Conservation (phyloP, 306 rosid species). For the Inga laurina region DNA sequence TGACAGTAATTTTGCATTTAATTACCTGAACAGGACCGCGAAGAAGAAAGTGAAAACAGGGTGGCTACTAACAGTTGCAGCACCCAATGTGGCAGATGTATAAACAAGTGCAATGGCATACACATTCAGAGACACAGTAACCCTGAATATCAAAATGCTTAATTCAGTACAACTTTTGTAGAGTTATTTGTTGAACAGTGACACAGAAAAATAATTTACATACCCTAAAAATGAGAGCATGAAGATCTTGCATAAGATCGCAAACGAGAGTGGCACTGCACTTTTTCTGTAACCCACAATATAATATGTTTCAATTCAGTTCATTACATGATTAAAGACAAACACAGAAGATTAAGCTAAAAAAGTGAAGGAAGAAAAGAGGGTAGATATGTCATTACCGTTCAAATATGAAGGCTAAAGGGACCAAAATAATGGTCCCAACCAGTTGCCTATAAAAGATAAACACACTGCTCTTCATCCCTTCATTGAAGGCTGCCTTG, state of each 20-base stretch:
- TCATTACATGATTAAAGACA: neutral
- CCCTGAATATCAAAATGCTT: constrained; percentile 33
- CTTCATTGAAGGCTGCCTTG: constrained; percentile 54
- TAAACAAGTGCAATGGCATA: constrained; percentile 45
- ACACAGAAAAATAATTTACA: neutral
- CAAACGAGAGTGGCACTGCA: constrained; percentile 40
- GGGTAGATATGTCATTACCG: constrained; percentile 23
- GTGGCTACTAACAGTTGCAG: constrained; percentile 49
- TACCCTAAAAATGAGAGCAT: constrained; percentile 57
- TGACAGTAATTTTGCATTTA: neutral
- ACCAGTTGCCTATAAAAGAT: constrained; percentile 50
- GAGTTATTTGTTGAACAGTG: constrained; percentile 1
- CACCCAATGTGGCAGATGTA: constrained; percentile 54
- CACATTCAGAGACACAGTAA: constrained; percentile 44
- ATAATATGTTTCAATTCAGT: neutral
- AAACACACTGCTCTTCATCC: constrained; percentile 51
- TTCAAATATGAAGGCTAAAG: constrained; percentile 47
- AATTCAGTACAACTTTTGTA: neutral
- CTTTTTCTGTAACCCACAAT: constrained; percentile 34
- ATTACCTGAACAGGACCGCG: constrained; percentile 54
- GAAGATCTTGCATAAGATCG: constrained; percentile 58
- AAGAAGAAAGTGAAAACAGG: constrained; percentile 55
- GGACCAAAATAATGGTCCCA: constrained; percentile 51
- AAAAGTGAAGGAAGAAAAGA: neutral
- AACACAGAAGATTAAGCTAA: neutral